Conservation (phyloP, 176 grass and related monocot genomes). For the Bromus sterilis region DNA sequence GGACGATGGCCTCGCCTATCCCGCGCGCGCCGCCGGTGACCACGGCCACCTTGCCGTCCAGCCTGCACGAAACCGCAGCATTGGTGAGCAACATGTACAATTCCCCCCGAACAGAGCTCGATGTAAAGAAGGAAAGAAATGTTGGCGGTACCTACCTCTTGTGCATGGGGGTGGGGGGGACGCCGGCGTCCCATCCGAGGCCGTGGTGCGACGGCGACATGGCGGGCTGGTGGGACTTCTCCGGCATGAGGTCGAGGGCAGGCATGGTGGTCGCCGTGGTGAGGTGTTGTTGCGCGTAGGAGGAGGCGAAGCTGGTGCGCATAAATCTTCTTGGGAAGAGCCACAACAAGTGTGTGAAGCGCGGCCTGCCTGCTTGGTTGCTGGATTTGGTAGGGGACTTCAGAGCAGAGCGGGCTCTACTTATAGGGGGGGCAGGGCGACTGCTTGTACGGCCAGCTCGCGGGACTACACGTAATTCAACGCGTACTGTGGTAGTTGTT, state of each 20-base stretch:
- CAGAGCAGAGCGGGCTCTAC: neutral
- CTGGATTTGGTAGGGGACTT: neutral
- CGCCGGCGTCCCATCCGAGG: conserved; percentile 45
- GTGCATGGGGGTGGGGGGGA: conserved; percentile 47
- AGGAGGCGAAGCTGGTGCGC: conserved; percentile 24
- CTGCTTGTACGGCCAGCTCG: neutral
- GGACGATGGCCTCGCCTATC: conserved; percentile 81
- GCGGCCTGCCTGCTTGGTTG: neutral
- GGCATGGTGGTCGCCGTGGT: conserved; percentile 40
- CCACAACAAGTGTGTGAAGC: neutral
- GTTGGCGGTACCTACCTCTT: conserved; percentile 64
- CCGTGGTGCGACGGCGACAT: conserved; percentile 35
- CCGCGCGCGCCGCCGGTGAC: conserved; percentile 76
- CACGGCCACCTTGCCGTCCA: conserved; percentile 88
- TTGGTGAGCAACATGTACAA: neutral
- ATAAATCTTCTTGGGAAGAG: neutral
- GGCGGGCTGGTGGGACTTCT: conserved; percentile 37
- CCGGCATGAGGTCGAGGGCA: conserved; percentile 32
- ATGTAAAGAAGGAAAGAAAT: neutral
- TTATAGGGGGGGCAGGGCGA: conserved; percentile 16
- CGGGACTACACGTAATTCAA: neutral
- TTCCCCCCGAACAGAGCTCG: neutral
- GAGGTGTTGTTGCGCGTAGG: conserved; percentile 14
- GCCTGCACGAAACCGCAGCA: conserved; percentile 16
- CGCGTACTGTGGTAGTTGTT: neutral